A percentile compares a stretch with the other conserved stretches of the same genome.
Conservation (phyloP, 306 rosid genomes). For the Parietaria judaica region DNA sequence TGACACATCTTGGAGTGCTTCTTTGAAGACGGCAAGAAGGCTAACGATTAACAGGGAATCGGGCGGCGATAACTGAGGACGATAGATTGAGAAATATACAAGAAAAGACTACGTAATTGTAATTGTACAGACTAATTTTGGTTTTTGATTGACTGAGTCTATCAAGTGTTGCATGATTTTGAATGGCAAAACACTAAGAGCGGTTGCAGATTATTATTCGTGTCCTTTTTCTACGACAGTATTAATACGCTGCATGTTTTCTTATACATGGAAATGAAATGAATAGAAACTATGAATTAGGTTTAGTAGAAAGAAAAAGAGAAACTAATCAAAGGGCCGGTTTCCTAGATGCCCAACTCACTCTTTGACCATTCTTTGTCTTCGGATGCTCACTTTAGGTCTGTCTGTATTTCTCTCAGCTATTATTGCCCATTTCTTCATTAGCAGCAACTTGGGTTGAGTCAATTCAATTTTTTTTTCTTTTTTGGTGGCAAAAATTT, state of each 20-base stretch:
- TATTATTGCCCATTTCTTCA: no score
- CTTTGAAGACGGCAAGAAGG: slow-evolving; percentile 60
- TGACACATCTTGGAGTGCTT: slow-evolving; percentile 94
- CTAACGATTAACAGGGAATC: slow-evolving; percentile 33
- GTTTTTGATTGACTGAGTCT: no score
- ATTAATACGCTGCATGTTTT: background rate
- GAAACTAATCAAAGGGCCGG: no score
- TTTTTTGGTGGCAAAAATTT: background rate
- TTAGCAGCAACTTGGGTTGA: slow-evolving; percentile 62
- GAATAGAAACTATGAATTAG: background rate
- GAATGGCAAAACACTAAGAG: no score
- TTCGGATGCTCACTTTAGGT: no score
- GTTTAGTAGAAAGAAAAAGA: background rate
- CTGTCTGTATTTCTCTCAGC: no score
- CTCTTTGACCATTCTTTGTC: no score
- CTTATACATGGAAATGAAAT: no score
- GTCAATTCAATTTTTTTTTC: background rate
- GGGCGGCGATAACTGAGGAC: slow-evolving; percentile 22
- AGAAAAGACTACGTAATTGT: slow-evolving; percentile 16
- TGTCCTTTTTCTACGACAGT: no score
- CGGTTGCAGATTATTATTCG: no score
- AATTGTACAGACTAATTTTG: slow-evolving; percentile 34
- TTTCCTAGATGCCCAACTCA: no score
- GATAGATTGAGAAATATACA: slow-evolving; percentile 11
- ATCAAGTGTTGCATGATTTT: slow-evolving; percentile 13